Evolutionary conservation across 352 stramenopile species (phyloP), one percentile per base, ranked within the genome.

Genomic region (Albugo laibachii): DNA sequence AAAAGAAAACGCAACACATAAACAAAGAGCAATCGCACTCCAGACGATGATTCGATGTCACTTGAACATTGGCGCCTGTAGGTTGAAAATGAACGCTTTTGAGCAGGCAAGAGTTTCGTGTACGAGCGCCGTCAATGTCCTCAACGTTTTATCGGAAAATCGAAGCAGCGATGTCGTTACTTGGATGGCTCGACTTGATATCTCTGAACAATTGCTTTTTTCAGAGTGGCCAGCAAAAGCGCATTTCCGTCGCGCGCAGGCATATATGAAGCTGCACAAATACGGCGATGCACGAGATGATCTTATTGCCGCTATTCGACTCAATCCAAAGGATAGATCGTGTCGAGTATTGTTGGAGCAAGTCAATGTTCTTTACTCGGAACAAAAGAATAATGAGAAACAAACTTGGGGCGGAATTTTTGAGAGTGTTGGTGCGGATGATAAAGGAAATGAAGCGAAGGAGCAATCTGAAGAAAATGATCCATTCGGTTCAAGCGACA

Each of bases 31-130:
- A 36, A 80, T 63, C 24, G 83, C 87, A 49, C 65, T 91, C 13
- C 74, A 87, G 62, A 91, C 78, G 13, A 91, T 91, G 78, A 84
- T 91, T 36, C 78, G 78, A 31, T 91, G 78, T 49, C 78, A 91
- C 49, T 57, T 91, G 16, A 91, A 91, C 50, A 82, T 91, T 46
- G 66, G 66, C 13, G 77, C 78, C 10, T 91, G 72, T 66, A 91
- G 87, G 47, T 64, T 91, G 47, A 85, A 86, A 55, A 50, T 72
- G 5, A 62, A 83, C 46, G 56, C 53, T 38, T 72, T 79, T 49
- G 34, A 53, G 11, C 74, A 91, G 43, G 74, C 74, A 8, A 72
- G 85, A 47, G 80, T 83, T 13, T 74, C 78, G 2, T 84, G 70
- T 54, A 85, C 78, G 20, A 91, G 87, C 49, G 78, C 78, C 11